Percentiles rank a stretch among this genome's conserved stretches.
Conservation (phyloP, 2,329 filamentous ascomycete genomes). For the Rhynchosporium graminicola region DNA sequence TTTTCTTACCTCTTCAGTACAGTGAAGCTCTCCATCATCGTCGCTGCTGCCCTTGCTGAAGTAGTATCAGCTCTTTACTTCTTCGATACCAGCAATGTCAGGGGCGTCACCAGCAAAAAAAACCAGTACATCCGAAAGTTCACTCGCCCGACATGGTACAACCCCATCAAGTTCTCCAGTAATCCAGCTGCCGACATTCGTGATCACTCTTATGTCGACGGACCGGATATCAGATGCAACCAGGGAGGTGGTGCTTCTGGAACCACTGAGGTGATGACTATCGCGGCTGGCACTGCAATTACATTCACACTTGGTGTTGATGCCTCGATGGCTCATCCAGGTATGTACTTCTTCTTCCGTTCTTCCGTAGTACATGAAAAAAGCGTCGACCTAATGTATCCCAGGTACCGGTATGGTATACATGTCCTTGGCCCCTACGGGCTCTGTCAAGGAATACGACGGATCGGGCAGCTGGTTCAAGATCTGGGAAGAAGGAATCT, state of each 20-base stretch:
- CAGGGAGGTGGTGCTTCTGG: conserved; percentile 12
- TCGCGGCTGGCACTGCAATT: conserved; percentile 11
- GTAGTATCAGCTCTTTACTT: conserved; percentile 4
- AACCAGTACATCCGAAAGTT: neutral
- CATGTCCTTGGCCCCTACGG: conserved; percentile 27
- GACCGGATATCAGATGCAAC: conserved; percentile 17
- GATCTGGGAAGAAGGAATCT: conserved; percentile 28
- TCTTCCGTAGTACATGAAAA: neutral
- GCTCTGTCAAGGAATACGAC: conserved; percentile 27
- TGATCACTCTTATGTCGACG: neutral
- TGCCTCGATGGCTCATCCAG: conserved; percentile 29
- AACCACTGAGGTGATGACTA: conserved; percentile 10
- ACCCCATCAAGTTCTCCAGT: neutral
- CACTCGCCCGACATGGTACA: neutral
- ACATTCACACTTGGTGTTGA: neutral
- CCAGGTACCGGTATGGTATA: conserved; percentile 29
- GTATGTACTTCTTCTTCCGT: neutral
- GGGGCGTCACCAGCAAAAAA: neutral
- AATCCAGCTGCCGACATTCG: neutral
- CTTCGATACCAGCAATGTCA: neutral
- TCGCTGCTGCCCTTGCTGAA: neutral
- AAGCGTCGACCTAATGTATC: neutral
- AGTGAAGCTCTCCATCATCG: conserved; percentile 5
- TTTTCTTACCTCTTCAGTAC: neutral
- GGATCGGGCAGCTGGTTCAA: conserved; percentile 34